Evolutionary conservation across 495 filamentous ascomycete species (phyloP).

Genomic region (Penicillium lividum): DNA sequence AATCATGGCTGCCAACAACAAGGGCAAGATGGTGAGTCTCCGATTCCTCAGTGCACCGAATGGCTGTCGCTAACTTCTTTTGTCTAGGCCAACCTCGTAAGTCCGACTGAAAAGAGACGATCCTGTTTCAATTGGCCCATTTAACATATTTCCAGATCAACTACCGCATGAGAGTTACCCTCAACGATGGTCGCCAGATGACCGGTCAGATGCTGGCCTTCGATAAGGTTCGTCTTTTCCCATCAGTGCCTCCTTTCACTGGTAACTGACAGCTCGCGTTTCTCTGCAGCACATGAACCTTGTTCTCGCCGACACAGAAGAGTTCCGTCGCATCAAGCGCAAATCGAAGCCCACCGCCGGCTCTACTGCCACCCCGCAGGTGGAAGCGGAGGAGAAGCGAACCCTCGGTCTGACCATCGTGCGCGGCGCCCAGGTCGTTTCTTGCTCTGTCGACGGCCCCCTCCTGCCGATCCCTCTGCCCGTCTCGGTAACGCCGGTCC

Average conservation of each 20-base stretch:
- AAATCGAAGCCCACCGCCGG: conserved; percentile 73
- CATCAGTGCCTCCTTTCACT: neutral
- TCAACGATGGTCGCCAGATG: conserved; percentile 96
- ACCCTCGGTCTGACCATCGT: conserved; percentile 93
- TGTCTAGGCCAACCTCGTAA: conserved; percentile 91
- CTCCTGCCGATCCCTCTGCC: conserved; percentile 90
- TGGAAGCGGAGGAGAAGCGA: conserved; percentile 95
- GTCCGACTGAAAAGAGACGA: conserved; percentile 33
- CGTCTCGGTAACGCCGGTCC: conserved; percentile 78
- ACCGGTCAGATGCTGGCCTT: conserved; percentile 96
- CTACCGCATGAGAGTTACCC: conserved; percentile 95
- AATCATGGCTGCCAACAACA: conserved; percentile 85
- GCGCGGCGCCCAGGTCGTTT: conserved; percentile 89
- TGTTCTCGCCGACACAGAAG: conserved; percentile 97
- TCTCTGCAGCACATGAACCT: conserved; percentile 90
- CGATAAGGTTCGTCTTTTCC: conserved; percentile 70
- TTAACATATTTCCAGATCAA: conserved; percentile 74
- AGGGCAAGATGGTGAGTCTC: conserved; percentile 95
- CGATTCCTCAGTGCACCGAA: conserved; percentile 54
- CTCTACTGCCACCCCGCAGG: conserved; percentile 59
- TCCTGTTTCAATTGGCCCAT: conserved; percentile 2
- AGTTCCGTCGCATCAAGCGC: conserved; percentile 92
- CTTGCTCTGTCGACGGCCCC: conserved; percentile 95
- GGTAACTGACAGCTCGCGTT: conserved; percentile 12
- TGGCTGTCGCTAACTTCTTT: conserved; percentile 65